Base-by-base conservation (phyloP, 768 basidiomycete genomes). In the Rhodotorula kratochvilovae region DNA sequence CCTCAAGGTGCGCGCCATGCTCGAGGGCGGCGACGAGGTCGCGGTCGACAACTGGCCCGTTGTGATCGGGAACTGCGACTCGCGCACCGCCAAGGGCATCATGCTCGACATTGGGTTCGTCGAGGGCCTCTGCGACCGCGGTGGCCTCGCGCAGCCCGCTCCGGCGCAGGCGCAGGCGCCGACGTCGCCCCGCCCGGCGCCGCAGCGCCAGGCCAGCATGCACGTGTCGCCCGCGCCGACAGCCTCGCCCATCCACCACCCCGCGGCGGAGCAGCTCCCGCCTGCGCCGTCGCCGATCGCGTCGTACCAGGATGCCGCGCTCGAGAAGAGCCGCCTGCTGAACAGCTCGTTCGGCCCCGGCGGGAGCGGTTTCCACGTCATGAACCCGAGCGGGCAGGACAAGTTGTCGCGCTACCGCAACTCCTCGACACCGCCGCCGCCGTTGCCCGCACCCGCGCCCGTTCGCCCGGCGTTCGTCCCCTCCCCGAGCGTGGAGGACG, bases 11-110 rank as follows among this genome's bases (percentile, higher is more conserved):
- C 67, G 68, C 31, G 72, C 65, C 16, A 63, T 67, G 50, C 33
- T 73, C 65, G 72, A 73, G 51, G 68, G 65, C 46, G 68, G 61
- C 48, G 72, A 66, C n/a, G 72, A 73, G 33, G 13, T 73, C 68
- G 3, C 51, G 1, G 36, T 73, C 57, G 72, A 73, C 50, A n/a
- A 55, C 42, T 73, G 72, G 72, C 50, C 57, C 42, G 65, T 69
- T 56, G 36, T 73, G 25, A n/a, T 73, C 35, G 61, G 64, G 13
- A 58, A 57, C 50, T 61, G 69, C 29, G 31, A 33, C 19, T 16
- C 36, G 23, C 60, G 68, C 31, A 53, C 43, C 21, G 64, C 61
- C 0, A 54, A 62, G 27, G 72, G 72, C 16, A 60, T 73, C 65
- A 60, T 73, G 43, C 27, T 11, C 54, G 65, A 73, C 17, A 73